These are phyloP conservation scores for Tympanopsis confertula DNA, from an alignment of 2,329 filamentous ascomycete species.

Conservation along the genomic window DNA sequence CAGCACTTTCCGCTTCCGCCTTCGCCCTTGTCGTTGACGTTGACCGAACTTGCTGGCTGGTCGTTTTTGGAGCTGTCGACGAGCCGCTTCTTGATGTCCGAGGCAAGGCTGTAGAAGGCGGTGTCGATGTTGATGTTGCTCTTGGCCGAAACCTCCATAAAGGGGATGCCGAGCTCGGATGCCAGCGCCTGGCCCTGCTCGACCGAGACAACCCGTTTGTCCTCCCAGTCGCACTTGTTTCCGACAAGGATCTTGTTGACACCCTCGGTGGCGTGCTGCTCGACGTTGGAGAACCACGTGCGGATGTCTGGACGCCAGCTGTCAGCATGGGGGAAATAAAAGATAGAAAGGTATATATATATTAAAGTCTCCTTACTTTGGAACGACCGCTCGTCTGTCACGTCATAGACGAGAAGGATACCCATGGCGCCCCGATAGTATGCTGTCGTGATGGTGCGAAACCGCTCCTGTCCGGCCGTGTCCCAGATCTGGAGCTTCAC, in stretches of 20 bases:
- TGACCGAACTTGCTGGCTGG: constrained; percentile 45
- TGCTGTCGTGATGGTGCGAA: constrained; percentile 95
- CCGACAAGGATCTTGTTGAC: constrained; percentile 99
- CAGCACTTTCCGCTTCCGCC: constrained; percentile 65
- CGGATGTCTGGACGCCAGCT: constrained; percentile 63
- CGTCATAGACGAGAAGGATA: constrained; percentile 93
- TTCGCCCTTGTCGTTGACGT: constrained; percentile 52
- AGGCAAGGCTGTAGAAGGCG: constrained; percentile 88
- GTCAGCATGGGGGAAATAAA: constrained; percentile 1
- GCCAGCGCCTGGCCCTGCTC: constrained; percentile 88
- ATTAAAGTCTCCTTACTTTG: constrained; percentile 55
- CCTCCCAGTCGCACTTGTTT: constrained; percentile 99
- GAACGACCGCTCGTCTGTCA: constrained; percentile 91
- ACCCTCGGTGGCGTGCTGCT: constrained; percentile 94
- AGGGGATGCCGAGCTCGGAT: constrained; percentile 91
- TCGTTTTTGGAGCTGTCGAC: constrained; percentile 83
- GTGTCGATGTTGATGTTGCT: constrained; percentile 99
- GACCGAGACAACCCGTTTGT: constrained; percentile 88
- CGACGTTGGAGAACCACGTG: constrained; percentile 98
- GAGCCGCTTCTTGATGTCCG: constrained; percentile 96
- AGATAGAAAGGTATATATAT: constrained; percentile 3
- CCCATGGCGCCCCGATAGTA: constrained; percentile 99
- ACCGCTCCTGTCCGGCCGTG: constrained; percentile 93
- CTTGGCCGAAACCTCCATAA: constrained; percentile 97
- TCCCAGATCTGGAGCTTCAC: constrained; percentile 99